These are phyloP conservation scores for Mimosa bimucronata DNA, from an alignment of 306 rosid species.

Conservation along the genomic window DNA sequence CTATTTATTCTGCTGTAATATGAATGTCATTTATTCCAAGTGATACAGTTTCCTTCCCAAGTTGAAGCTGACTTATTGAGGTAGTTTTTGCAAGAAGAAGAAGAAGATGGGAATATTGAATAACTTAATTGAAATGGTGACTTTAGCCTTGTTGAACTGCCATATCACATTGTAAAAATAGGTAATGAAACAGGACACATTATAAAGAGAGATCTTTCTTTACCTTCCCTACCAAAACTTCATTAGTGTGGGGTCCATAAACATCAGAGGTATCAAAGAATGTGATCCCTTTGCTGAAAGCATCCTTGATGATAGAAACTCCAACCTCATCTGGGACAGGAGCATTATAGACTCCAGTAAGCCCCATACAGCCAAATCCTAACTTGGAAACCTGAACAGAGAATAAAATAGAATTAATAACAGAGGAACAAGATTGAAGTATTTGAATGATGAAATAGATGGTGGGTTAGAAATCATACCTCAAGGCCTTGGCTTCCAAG, in stretches of 20 bases:
- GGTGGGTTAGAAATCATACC: constrained; percentile 32
- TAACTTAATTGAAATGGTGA: neutral
- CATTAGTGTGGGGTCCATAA: constrained; percentile 66
- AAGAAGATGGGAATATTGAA: too few relatives aligned
- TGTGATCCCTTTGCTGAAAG: constrained; percentile 75
- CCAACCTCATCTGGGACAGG: constrained; percentile 69
- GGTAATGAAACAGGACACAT: neutral
- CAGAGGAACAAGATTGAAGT: constrained; percentile 3
- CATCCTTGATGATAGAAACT: constrained; percentile 62
- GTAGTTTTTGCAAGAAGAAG: neutral
- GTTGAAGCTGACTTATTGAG: neutral
- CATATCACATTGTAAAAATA: neutral
- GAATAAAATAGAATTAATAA: neutral
- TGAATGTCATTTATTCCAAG: neutral
- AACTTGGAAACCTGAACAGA: constrained; percentile 67
- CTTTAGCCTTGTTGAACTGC: neutral
- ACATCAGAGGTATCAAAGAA: constrained; percentile 76
- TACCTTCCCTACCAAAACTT: constrained; percentile 80
- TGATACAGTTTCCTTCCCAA: neutral
- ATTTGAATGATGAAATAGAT: neutral
- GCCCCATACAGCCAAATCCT: constrained; percentile 86
- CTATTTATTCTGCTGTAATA: too few relatives aligned
- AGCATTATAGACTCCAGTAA: constrained; percentile 61
- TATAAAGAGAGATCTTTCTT: neutral
- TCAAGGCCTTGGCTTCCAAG: constrained; percentile 60